A percentile compares a stretch with the other conserved stretches of the same genome.
phyloP scores from a whole-genome alignment of 164 flowering plant genomes.

The Vitis rotundifolia region DNA sequence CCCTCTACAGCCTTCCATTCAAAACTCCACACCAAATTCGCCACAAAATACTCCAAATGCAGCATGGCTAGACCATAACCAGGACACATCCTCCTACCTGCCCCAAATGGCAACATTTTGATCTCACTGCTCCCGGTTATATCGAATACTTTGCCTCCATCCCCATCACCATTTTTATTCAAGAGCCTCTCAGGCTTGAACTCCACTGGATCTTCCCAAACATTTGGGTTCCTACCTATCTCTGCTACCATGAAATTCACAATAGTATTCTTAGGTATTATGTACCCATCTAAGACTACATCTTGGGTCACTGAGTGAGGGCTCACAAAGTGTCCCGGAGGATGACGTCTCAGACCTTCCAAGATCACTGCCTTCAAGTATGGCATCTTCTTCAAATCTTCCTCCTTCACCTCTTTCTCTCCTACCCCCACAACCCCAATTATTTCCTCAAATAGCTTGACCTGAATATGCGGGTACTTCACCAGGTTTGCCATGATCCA shows the following conservation, averaged over 20 bases:
- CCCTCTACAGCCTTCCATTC: conserved; percentile 41
- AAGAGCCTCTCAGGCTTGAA: conserved; percentile 49
- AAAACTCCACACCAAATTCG: conserved; percentile 19
- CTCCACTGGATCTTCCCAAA: conserved; percentile 8
- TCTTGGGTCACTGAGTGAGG: conserved; percentile 13
- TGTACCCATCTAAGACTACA: conserved; percentile 1
- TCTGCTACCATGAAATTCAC: conserved; percentile 9
- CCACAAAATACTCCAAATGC: conserved; percentile 33
- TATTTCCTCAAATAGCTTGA: conserved; percentile 27
- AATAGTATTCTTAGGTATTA: conserved; percentile 6
- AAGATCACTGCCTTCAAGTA: conserved; percentile 9
- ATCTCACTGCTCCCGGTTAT: conserved; percentile 26
- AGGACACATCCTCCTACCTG: conserved; percentile 40
- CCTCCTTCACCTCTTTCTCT: background rate
- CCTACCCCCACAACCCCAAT: conserved; percentile 6
- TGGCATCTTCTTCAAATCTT: no score
- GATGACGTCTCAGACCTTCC: conserved; percentile 15
- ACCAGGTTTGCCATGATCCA: conserved; percentile 20
- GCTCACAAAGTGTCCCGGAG: conserved; percentile 12
- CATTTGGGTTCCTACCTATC: background rate
- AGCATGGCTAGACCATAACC: conserved; percentile 23
- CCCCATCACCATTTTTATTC: background rate
- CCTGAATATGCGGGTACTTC: background rate
- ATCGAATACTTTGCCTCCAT: conserved; percentile 18
- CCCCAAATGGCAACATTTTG: conserved; percentile 12